Evolutionary conservation across 345 rosid genomes (phyloP), one percentile per base, ranked within the genome.

Genomic region (Linum tenue): DNA sequence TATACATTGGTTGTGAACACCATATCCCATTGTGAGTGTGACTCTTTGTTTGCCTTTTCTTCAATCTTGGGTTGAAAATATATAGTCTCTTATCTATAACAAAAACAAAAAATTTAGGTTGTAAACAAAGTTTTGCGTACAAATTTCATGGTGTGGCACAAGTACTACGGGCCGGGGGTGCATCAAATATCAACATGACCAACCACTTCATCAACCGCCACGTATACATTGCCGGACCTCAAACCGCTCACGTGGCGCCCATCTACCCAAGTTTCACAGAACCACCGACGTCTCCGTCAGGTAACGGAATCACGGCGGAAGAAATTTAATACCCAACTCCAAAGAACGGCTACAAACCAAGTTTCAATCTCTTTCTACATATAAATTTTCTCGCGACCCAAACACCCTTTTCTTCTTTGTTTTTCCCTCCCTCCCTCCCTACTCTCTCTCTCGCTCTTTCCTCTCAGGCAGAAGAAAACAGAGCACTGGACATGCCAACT

Each of bases 401-500:
- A 69, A 39, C 55, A 2, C 4, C 60, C 37, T 48, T 36, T 37
- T 55, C 50, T 16, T 12, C n/a, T 62, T 11, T 15, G 37, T 55
- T 48, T 55, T 22, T 36, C 62, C 51, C 39, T 12, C 63, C 68
- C 37, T 53, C 51, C 9, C 3, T 40, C 43, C n/a, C n/a, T n/a
- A n/a, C n/a, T n/a, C 42, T 43, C 14, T 63, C 31, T 67, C 5
- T 64, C 7, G 39, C 41, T 55, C 44, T 36, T 39, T 16, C n/a
- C 22, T 12, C 9, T 16, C 37, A 56, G 60, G 61, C 53, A 55
- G 35, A 41, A 22, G 60, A 41, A 36, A 41, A 22, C 31, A 22
- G 31, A 22, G 31, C 31, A 22, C 31, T 55, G 67, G 78, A 62
- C 68, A 73, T 72, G 79, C 80, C 64, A 67, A 71, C 69, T 37